Evolutionary conservation across 768 basidiomycete genomes (phyloP), one percentile per base, ranked within the genome.

Genomic region (Suillus subalutaceus): DNA sequence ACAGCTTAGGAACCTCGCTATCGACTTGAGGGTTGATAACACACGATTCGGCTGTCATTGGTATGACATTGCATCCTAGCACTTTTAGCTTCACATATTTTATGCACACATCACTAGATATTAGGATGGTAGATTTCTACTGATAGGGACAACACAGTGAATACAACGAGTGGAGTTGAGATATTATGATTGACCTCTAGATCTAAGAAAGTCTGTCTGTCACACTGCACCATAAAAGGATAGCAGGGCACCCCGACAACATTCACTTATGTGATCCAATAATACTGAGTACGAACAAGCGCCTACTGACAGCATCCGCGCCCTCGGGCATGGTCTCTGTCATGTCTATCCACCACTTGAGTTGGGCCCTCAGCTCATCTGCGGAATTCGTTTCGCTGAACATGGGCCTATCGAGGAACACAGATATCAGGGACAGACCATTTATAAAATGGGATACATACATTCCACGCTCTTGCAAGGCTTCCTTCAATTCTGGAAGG

Each of bases 381-480:
- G 73, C 74, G 35, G 79, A 74, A 9, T 83, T 71, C 7, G 72
- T 79, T 12, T 79, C 78, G 12, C 82, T 80, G 32, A 82, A 81
- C 84, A 64, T 38, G 37, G 50, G 40, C 48, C 37, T 38, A 37
- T 30, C 32, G 62, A 66, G 26, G n/a, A 59, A 48, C 20, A 52
- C 41, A 50, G 63, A 12, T 23, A 26, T 68, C 50, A 65, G 59
- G 12, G 18, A 18, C 50, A 10, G 15, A n/a, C 20, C 18, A 20
- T 20, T 18, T 18, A 43, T 8, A 32, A 41, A 60, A 43, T 44
- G 16, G 26, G 43, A 18, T 20, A 82, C 91, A 73, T 73, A 94
- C 93, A 93, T 82, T 71, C 90, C 93, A 66, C 93, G 88, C 74
- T 93, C 92, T 66, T 85, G 80, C 16, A 94, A 81, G 4, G 91